A percentile compares a stretch with the other conserved stretches of the same genome.
Conservation (phyloP, 2,329 filamentous ascomycete genomes). For the Ascochyta rabiei region DNA sequence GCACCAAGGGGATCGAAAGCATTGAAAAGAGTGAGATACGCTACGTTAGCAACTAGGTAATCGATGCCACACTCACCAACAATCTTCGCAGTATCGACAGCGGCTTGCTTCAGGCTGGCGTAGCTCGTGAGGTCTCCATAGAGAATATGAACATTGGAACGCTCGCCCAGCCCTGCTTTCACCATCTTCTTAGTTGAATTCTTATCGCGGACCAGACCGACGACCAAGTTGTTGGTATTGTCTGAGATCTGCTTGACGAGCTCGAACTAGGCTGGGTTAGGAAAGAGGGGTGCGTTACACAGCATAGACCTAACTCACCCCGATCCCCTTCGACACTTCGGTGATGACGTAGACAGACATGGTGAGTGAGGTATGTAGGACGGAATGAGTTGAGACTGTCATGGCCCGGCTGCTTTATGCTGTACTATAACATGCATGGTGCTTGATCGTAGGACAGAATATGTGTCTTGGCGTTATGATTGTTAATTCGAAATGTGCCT, state of each 20-base stretch:
- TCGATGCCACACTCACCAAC: conserved; percentile 49
- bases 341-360: conserved; percentile 39
- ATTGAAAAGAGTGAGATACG: conserved; percentile 38
- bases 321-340: conserved; percentile 36
- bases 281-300: not conserved
- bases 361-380: not conserved
- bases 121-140: conserved; percentile 32
- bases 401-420: no score
- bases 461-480: no score
- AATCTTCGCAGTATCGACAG: conserved; percentile 24
- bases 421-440: no score
- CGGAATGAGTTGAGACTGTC: no score
- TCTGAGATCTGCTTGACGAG: conserved; percentile 56
- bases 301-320: conserved; percentile 26
- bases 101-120: conserved; percentile 27
- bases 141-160: conserved; percentile 31
- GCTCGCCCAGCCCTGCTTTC: conserved; percentile 45
- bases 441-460: no score
- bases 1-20: conserved; percentile 43
- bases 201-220: conserved; percentile 48
- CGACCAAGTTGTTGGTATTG: conserved; percentile 40
- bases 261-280: conserved; percentile 50
- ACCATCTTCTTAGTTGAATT: conserved; percentile 53
- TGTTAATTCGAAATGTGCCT: no score
- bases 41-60: conserved; percentile 61